A percentile compares a stretch with the other conserved stretches of the same genome.
phyloP scores from a whole-genome alignment of 2,329 filamentous ascomycete genomes.

The Phoma sp. region DNA sequence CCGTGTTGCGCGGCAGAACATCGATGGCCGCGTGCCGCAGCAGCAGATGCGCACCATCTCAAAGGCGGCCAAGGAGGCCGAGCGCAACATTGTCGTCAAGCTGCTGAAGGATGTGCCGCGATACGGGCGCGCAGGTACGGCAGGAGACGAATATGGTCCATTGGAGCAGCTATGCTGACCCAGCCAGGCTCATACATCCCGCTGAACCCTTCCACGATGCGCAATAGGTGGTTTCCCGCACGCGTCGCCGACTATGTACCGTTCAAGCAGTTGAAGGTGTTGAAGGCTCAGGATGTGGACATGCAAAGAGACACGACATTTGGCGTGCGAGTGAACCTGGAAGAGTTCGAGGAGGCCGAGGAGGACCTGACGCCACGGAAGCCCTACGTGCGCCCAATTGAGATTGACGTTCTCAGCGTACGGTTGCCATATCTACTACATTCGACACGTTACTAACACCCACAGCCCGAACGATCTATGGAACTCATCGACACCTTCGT shows the following conservation, averaged over 20 bases:
- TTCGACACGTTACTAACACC: no score
- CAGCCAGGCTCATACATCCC: constrained; percentile 61
- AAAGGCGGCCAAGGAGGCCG: constrained; percentile 52
- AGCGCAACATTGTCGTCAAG: constrained; percentile 57
- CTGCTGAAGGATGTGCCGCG: constrained; percentile 60
- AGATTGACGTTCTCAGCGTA: constrained; percentile 52
- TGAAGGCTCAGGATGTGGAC: constrained; percentile 54
- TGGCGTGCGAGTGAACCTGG: constrained; percentile 40
- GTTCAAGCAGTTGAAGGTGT: constrained; percentile 52
- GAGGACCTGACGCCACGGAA: constrained; percentile 27
- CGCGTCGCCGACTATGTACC: constrained; percentile 62
- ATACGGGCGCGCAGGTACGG: constrained; percentile 55
- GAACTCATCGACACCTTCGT: constrained; percentile 59
- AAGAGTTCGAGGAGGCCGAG: constrained; percentile 37
- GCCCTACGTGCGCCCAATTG: constrained; percentile 47
- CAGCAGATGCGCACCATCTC: constrained; percentile 56
- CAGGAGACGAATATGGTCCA: neutral
- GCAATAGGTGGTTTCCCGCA: constrained; percentile 62
- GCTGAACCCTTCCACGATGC: constrained; percentile 61
- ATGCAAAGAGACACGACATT: constrained; percentile 59
- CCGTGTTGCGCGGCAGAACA: constrained; percentile 39
- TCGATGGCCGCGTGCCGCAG: constrained; percentile 37
- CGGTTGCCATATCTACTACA: constrained; percentile 18
- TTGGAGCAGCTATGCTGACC: constrained; percentile 26
- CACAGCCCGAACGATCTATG: constrained; percentile 53